A percentile compares a stretch with the other conserved stretches of the same genome.
phyloP scores from a whole-genome alignment of 495 filamentous ascomycete genomes.

The Bombardia bombarda region DNA sequence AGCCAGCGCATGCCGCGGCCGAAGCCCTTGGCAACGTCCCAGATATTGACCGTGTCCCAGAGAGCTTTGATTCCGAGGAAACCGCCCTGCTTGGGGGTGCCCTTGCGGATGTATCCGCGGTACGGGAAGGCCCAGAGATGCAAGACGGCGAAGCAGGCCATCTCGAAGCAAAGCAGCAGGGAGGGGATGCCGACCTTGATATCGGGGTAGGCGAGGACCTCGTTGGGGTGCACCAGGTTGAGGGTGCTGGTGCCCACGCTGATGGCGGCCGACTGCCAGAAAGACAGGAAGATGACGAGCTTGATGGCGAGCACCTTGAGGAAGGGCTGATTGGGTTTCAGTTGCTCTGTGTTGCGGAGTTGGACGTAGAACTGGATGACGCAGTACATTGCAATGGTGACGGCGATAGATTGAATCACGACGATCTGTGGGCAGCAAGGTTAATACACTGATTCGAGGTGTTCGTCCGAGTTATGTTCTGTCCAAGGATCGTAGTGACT shows the following conservation, averaged over 20 bases:
- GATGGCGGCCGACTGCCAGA: constrained; percentile 78
- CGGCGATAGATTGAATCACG: constrained; percentile 61
- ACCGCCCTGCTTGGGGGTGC: constrained; percentile 51
- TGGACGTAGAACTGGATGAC: constrained; percentile 86
- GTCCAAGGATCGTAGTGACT: constrained; percentile 10
- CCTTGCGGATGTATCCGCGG: constrained; percentile 16
- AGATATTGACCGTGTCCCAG: constrained; percentile 69
- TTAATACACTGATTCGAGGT: no score
- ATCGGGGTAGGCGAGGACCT: constrained; percentile 59
- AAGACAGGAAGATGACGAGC: constrained; percentile 89
- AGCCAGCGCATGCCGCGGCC: constrained; percentile 75
- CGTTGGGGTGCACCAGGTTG: constrained; percentile 52
- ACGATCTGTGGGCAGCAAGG: constrained; percentile 43
- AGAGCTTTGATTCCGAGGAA: constrained; percentile 51
- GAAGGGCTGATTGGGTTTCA: constrained; percentile 66
- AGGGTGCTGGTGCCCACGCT: constrained; percentile 57
- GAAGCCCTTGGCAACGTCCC: constrained; percentile 75
- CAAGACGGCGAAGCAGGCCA: constrained; percentile 72
- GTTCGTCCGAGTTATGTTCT: no score
- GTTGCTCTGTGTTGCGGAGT: constrained; percentile 45
- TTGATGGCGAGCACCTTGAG: constrained; percentile 85
- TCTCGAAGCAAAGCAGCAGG: constrained; percentile 76
- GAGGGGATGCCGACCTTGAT: constrained; percentile 75
- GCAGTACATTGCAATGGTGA: constrained; percentile 87
- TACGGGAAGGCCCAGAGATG: constrained; percentile 82